Evolutionary conservation across 1,284 basidiomycete genomes (phyloP).

Genomic region (Cronartium ribicola): DNA sequence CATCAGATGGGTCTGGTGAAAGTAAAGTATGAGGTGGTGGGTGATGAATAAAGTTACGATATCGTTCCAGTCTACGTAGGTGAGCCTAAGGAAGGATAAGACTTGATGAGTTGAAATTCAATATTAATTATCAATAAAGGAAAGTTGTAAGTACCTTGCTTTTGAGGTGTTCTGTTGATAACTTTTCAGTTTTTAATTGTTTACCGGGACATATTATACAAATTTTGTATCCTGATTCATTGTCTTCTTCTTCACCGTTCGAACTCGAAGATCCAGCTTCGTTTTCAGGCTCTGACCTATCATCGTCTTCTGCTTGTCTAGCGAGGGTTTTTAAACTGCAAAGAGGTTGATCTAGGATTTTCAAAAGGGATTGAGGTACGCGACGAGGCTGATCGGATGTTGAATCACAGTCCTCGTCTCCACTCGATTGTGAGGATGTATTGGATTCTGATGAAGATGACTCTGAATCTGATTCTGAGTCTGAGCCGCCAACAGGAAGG

Average conservation of each 20-base stretch:
- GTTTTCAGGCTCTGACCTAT: constrained; percentile 2
- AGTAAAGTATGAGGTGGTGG: constrained; percentile 39
- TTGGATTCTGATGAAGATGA: constrained; percentile 1
- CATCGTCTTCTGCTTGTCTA: neutral
- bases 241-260: neutral
- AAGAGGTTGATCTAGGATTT: neutral
- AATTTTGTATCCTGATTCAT: neutral
- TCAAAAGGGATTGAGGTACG: constrained; percentile 4
- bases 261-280: neutral
- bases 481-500: neutral
- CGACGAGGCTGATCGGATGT: neutral
- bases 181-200: constrained; percentile 20
- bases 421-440: neutral
- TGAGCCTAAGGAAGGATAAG: constrained; percentile 12
- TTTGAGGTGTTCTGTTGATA: constrained; percentile 12
- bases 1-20: constrained; percentile 33
- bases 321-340: neutral
- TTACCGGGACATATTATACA: constrained; percentile 34
- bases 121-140: neutral
- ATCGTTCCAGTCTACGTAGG: constrained; percentile 26
- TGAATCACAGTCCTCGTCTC: neutral
- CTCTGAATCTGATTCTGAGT: neutral
- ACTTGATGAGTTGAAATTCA: neutral
- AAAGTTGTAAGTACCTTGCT: constrained; percentile 14
- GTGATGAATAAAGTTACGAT: constrained; percentile 29